Conservation (phyloP, 352 stramenopile genomes). For the Globisporangium splendens region DNA sequence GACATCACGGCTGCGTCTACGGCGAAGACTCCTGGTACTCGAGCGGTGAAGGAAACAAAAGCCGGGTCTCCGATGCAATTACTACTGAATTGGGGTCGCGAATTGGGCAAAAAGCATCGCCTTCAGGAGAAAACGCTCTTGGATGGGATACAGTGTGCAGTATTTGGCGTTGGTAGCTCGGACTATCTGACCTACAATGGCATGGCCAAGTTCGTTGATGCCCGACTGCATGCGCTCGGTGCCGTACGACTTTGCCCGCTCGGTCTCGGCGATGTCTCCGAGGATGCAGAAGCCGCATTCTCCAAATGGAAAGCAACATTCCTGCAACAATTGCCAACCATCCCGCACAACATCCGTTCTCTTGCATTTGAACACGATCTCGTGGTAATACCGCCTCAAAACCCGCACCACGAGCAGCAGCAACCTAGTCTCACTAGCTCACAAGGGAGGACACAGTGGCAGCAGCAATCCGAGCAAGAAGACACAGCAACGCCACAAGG, state of each 20-base stretch:
- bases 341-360: constrained; percentile 5
- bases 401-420: background rate
- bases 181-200: constrained; percentile 95
- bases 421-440: background rate
- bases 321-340: constrained; percentile 18
- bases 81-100: constrained; percentile 9
- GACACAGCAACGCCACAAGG: constrained; percentile 1
- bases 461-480: too few relatives aligned
- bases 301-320: constrained; percentile 78
- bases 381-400: constrained; percentile 5
- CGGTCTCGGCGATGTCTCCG: constrained; percentile 92
- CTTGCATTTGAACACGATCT: constrained; percentile 30
- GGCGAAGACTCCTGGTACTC: too few relatives aligned
- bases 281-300: constrained; percentile 63
- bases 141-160: constrained; percentile 75
- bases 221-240: constrained; percentile 75
- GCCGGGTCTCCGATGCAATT: constrained; percentile 2
- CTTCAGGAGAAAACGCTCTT: constrained; percentile 13
- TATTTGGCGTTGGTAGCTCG: constrained; percentile 95
- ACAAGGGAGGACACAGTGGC: too few relatives aligned
- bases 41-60: too few relatives aligned
- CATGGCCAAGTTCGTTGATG: constrained; percentile 90
- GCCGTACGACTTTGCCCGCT: constrained; percentile 58
- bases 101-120: background rate
- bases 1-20: too few relatives aligned